Evolutionary conservation across 2,329 filamentous ascomycete species (phyloP).

Genomic region (Dothidotthia symphoricarpi): DNA sequence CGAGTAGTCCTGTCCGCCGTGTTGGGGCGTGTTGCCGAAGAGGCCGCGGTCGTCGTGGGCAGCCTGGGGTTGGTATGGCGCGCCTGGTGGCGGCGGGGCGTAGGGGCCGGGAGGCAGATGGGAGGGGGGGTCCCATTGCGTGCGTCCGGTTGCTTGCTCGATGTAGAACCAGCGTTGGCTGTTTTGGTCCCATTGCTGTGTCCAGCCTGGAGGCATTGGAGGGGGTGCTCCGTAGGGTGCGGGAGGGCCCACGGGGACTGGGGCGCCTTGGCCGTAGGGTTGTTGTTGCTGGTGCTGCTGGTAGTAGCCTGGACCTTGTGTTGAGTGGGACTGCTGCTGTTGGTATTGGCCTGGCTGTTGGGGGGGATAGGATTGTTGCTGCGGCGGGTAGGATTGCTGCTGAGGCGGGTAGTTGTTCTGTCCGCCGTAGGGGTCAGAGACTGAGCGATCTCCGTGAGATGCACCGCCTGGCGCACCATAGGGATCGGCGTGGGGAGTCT

Average conservation of each 20-base stretch:
- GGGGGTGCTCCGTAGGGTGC: conserved; percentile 50
- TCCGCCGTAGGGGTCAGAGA: conserved; percentile 17
- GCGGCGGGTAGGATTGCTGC: conserved; percentile 15
- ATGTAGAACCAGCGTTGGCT: conserved; percentile 65
- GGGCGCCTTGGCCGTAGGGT: conserved; percentile 20
- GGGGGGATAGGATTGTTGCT: conserved; percentile 21
- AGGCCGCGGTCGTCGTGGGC: conserved; percentile 30
- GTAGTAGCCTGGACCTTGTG: conserved; percentile 12
- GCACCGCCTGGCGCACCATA: conserved; percentile 16
- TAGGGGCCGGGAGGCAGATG: conserved; percentile 34
- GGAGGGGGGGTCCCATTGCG: conserved; percentile 63
- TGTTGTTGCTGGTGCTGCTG: conserved; percentile 21
- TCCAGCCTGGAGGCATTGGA: conserved; percentile 58
- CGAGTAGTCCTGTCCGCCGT: conserved; percentile 25
- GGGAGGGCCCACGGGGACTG: conserved; percentile 32
- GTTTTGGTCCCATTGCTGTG: conserved; percentile 61
- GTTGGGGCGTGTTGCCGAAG: conserved; percentile 28
- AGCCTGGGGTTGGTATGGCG: conserved; percentile 21
- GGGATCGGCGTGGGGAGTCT: conserved; percentile 10
- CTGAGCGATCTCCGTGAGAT: conserved; percentile 20
- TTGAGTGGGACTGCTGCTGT: conserved; percentile 4
- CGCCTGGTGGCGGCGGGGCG: conserved; percentile 31
- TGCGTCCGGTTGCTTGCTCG: conserved; percentile 59
- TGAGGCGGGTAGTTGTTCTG: conserved; percentile 21
- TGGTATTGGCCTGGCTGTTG: conserved; percentile 8